Conservation (phyloP, 371 early-diverging fungal genomes). For the Mucor saturninus region DNA sequence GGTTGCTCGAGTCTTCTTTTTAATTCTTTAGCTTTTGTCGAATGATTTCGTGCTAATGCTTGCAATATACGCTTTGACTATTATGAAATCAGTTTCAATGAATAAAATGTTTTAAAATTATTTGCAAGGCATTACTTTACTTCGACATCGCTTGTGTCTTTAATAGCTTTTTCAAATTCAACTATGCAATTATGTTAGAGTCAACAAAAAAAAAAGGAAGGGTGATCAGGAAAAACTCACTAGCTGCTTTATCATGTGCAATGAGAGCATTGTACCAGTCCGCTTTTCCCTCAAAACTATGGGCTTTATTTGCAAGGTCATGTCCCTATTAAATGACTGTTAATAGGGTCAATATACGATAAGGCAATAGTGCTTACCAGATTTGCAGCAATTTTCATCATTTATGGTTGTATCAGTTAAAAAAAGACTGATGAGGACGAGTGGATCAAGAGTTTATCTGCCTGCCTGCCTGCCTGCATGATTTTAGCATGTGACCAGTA, state of each 20-base stretch:
- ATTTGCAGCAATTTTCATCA: neutral
- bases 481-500: no score
- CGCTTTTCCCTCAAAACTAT: neutral
- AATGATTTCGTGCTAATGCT: neutral
- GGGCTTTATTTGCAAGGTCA: neutral
- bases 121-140: neutral
- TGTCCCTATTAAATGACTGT: neutral
- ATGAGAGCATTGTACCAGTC: slow-evolving; percentile 1
- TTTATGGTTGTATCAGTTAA: neutral
- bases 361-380: neutral
- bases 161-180: neutral
- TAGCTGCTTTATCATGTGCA: slow-evolving; percentile 1
- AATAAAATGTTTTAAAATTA: neutral
- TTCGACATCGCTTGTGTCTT: neutral
- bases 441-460: no score
- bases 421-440: neutral
- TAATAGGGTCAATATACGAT: neutral
- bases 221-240: neutral
- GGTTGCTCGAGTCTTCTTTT: neutral
- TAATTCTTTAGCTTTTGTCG: neutral
- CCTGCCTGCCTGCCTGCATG: no score
- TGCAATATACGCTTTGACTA: neutral
- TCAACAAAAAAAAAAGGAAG: neutral
- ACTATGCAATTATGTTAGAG: neutral
- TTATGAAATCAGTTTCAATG: neutral